phyloP scores from a whole-genome alignment of 805 yeast genomes.

The Grigorovia humatica region DNA sequence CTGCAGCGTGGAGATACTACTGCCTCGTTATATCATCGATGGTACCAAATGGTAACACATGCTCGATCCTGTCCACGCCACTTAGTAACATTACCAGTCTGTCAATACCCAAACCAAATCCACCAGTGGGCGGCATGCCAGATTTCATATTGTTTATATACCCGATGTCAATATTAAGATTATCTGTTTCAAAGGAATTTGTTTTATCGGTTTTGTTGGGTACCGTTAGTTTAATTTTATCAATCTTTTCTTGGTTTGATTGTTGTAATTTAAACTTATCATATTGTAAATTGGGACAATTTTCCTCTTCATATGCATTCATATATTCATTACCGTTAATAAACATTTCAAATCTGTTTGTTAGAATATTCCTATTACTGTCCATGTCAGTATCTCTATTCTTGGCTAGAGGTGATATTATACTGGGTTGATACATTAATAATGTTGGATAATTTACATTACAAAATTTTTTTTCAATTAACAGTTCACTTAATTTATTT shows the following conservation, averaged over 20 bases:
- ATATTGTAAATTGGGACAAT: conserved; percentile 65
- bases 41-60: conserved; percentile 66
- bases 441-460: conserved; percentile 46
- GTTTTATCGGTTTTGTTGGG: no score
- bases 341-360: conserved; percentile 77
- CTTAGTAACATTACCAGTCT: conserved; percentile 73
- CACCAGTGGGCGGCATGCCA: conserved; percentile 97
- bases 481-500: conserved; percentile 51
- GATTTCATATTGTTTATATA: conserved; percentile 74
- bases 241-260: conserved; percentile 25
- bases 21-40: conserved; percentile 48
- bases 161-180: conserved; percentile 44
- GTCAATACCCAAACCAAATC: conserved; percentile 95
- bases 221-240: conserved; percentile 1
- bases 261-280: conserved; percentile 52
- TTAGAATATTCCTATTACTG: conserved; percentile 23
- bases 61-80: conserved; percentile 55
- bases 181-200: conserved; percentile 42
- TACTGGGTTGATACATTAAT: conserved; percentile 73
- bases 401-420: conserved; percentile 83
- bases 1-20: background rate
- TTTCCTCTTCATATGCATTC: conserved; percentile 95
- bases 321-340: conserved; percentile 71
- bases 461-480: conserved; percentile 54
- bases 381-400: conserved; percentile 28